Evolutionary conservation across 2,329 filamentous ascomycete genomes (phyloP).

Genomic region (Penicillium glabrum): DNA sequence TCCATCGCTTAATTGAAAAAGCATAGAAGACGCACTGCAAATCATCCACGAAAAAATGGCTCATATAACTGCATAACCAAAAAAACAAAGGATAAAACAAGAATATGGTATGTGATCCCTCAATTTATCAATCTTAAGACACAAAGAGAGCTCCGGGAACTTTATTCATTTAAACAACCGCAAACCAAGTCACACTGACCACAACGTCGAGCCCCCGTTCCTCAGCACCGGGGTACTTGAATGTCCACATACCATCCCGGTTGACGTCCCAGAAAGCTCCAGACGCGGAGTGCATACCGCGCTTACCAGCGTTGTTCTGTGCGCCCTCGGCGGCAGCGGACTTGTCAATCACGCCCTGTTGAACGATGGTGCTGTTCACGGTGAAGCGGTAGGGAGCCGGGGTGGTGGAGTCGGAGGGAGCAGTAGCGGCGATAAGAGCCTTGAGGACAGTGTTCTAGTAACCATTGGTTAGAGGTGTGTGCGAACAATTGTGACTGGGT

Average conservation of each 20-base stretch:
- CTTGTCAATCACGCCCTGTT: slow-evolving; percentile 66
- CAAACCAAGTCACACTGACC: slow-evolving; percentile 50
- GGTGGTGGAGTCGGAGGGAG: slow-evolving; percentile 33
- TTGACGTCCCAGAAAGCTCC: slow-evolving; percentile 54
- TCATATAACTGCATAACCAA: not conserved
- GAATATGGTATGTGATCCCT: not conserved
- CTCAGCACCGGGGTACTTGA: slow-evolving; percentile 49
- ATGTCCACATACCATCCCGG: slow-evolving; percentile 55
- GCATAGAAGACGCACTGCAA: not conserved
- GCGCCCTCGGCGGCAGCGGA: slow-evolving; percentile 56
- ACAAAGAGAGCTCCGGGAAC: not conserved
- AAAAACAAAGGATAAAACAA: not conserved
- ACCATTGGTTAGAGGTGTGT: not conserved
- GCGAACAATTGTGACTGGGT: not conserved
- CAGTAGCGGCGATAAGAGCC: slow-evolving; percentile 43
- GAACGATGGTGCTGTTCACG: slow-evolving; percentile 97
- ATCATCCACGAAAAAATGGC: not conserved
- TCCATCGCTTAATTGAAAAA: not conserved
- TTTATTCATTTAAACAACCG: not conserved
- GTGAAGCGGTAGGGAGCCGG: slow-evolving; percentile 82
- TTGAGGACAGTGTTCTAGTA: slow-evolving; percentile 41
- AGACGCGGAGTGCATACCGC: slow-evolving; percentile 62
- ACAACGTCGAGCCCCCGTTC: slow-evolving; percentile 51
- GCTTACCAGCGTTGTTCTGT: slow-evolving; percentile 69
- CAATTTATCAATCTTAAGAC: not conserved